Base-by-base conservation (phyloP, 257 asterid genomes). In the Fraxinus anomala region DNA sequence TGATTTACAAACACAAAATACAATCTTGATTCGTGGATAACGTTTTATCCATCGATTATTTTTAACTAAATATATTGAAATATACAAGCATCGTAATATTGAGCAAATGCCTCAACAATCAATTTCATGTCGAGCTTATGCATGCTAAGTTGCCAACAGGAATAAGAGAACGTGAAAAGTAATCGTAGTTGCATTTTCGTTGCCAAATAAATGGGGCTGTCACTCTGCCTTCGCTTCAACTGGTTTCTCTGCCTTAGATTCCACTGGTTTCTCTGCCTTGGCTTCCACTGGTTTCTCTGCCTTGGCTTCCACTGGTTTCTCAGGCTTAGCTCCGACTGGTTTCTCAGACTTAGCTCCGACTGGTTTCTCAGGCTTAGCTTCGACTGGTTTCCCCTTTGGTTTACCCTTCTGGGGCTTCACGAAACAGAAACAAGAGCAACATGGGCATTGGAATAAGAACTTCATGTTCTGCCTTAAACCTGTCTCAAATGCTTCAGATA, bases 381-480 rank as follows among this genome's bases (percentile, higher is more conserved):
- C 3, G 13, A 56, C 66, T 56, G 26, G 66, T 73, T 44, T n/a
- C 26, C 30, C 36, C 67, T 65, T 82, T 44, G 85, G 75, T 67
- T 82, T 78, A 17, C 68, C 49, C 34, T 47, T 75, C 69, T 78
- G 68, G 65, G 74, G 82, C 77, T 82, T 82, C 80, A 82, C 40
- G 82, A 82, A 78, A 71, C 85, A 82, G 77, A 82, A 82, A 65
- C 85, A 82, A 67, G 85, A 78, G 59, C 83, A 82, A 44, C 85
- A 82, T 42, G 85, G 85, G 31, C 80, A 73, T 7, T 82, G 83
- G 80, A 82, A 78, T 73, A 82, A 78, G 82, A 78, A 82, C 74
- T 82, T 82, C 85, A 82, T 78, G 47, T 56, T 66, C 26, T 37
- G 73, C 39, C 0, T 26, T 24, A 63, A 63, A 49, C 31, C 61